Percentiles rank a stretch among this genome's conserved stretches.
Evolutionary conservation across 139 green algal species (phyloP).

Genomic region (Chlamydomonas applanata): DNA sequence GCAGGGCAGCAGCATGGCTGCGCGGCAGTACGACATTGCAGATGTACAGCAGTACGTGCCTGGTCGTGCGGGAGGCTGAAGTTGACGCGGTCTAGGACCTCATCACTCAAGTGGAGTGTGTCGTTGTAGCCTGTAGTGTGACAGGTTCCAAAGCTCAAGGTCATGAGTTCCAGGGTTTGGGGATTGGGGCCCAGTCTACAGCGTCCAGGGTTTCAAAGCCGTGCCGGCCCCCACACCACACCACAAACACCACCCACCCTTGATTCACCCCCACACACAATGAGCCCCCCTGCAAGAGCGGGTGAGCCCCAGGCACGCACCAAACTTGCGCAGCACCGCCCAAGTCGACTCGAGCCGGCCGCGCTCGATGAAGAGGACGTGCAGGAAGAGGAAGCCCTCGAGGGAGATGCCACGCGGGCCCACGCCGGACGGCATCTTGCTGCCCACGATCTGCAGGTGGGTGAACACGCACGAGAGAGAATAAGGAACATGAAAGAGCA

Average conservation of each 20-base stretch:
- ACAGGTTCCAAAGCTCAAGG: too few relatives aligned
- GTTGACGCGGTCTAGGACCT: conserved; percentile 50
- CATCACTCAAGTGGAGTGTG: conserved; percentile 54
- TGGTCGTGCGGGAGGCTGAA: conserved; percentile 32
- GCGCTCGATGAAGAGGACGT: conserved; percentile 93
- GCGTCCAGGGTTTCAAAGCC: too few relatives aligned
- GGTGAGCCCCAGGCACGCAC: conserved; percentile 20
- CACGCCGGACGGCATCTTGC: conserved; percentile 71
- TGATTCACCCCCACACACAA: not conserved
- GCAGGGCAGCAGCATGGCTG: too few relatives aligned
- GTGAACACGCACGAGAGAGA: not conserved
- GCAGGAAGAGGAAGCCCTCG: conserved; percentile 91
- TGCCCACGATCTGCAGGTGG: conserved; percentile 52
- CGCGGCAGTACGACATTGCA: too few relatives aligned
- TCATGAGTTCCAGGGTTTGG: too few relatives aligned
- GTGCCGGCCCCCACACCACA: not conserved
- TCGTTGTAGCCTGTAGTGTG: conserved; percentile 70
- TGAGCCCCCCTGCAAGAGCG: too few relatives aligned
- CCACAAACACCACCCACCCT: not conserved
- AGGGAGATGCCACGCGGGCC: conserved; percentile 73
- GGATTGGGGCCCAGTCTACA: too few relatives aligned
- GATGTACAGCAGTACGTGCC: too few relatives aligned
- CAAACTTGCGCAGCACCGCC: conserved; percentile 82
- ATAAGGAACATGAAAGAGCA: too few relatives aligned
- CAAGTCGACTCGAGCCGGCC: conserved; percentile 90